Base-by-base conservation (phyloP, 2,329 filamentous ascomycete genomes). In the Hypoxylon sp. region DNA sequence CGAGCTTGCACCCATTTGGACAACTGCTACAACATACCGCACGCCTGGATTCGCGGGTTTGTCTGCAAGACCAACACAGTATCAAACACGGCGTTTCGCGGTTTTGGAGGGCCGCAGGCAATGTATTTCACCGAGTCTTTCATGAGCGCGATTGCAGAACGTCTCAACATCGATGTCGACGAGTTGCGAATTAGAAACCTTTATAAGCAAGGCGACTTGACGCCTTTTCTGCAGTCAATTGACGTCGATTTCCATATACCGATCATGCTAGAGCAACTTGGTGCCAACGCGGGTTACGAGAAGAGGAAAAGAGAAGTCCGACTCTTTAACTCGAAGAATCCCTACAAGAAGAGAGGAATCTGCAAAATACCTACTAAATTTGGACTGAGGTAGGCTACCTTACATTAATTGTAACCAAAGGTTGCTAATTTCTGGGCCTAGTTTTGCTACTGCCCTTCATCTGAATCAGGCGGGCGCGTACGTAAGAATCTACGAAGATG, bases 401-500 rank as follows among this genome's bases (percentile, higher is more conserved):
- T 24, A 4, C 22, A 22, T 22, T 19, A n/a, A 9, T 2, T 14
- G 22, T 31, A 29, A 11, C 3, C 13, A 31, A 24, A 31, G 22
- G 14, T n/a, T 10, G 19, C 17, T 65, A 46, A 69, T 24, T 35
- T 39, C 2, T 24, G 48, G 22, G 47, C 3, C 33, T 24, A 73
- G 71, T 2, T 98, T 97, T 52, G 71, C 71, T 80, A 98, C 94
- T 0, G 95, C 95, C 0, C 85, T 97, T 4, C 97, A 97, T 83
- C 86, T 98, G 72, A 98, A 98, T 81, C 95, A 98, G 78, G 94
- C 95, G 3, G 94, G 94, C 60, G 94, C 94, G 0, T 84, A 98
- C 44, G 94, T 98, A 0, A 95, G 98, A 80, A 94, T 98, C 70
- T 98, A 98, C 79, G 94, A 97, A 78, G 95, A 98, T 73, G 95